Evolutionary conservation across 768 basidiomycete genomes (phyloP), one percentile per base, ranked within the genome.

Genomic region (Mycena filopes): DNA sequence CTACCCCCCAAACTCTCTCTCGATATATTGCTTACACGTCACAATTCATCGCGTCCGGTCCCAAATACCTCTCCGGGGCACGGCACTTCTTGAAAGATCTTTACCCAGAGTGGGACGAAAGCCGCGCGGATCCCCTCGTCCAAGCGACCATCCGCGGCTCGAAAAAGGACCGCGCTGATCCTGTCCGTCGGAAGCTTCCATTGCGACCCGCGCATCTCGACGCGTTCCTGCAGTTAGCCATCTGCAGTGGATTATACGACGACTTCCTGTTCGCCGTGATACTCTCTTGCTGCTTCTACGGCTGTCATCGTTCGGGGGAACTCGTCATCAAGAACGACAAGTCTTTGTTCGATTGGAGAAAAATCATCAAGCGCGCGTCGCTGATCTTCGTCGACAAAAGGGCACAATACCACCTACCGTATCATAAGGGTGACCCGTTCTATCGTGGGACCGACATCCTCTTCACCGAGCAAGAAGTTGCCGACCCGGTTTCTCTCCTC

Each of bases 381-480:
- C 29, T 74, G 4, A 23, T 38, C n/a, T 70, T 76, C 40, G 25
- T 26, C 0, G 16, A 48, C 15, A 55, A 57, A 13, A 40, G 54
- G n/a, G 67, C 64, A 7, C 54, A 66, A 26, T 78, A 76, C 55
- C 69, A 58, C 29, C 66, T 78, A 0, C 75, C 74, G 8, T 78
- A 78, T 51, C 75, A 78, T 54, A 78, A 78, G 46, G 55, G 60
- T 3, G 69, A 78, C 54, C 71, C 67, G 10, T 76, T 78, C 56
- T 76, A 71, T 41, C 66, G 51, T 0, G 75, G 76, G 0, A 72
- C 73, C 2, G 66, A 73, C 29, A 65, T 76, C 33, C 55, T 75
- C 0, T 63, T 75, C 20, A 59, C 66, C 4, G 9, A 18, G 2
- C 71, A 74, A 53, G 58, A 68, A 1, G 49, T 73, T 40, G 71